Evolutionary conservation across 148 eudicot species (phyloP).

Genomic region (Persicaria maculosa): DNA sequence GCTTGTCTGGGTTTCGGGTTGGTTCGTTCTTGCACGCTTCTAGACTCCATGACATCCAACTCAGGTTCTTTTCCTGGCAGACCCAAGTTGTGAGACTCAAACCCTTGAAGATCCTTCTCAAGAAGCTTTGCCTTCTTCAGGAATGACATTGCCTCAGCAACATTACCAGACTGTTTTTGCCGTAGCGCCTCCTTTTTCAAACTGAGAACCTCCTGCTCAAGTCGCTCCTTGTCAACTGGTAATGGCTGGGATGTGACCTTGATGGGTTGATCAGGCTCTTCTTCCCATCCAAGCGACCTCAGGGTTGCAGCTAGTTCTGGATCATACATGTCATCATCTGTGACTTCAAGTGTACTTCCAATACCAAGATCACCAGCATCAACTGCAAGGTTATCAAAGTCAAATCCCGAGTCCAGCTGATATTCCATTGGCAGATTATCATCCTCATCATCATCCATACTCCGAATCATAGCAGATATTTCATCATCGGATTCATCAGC

Average conservation of each 20-base stretch:
- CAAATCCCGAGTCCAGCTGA: slow-evolving; percentile 32
- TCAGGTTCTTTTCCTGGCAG: slow-evolving; percentile 15
- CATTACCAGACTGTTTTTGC: slow-evolving; percentile 66
- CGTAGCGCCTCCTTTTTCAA: slow-evolving; percentile 68
- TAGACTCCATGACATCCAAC: slow-evolving; percentile 10
- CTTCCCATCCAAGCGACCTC: slow-evolving; percentile 79
- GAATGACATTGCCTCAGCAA: slow-evolving; percentile 52
- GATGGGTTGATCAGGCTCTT: slow-evolving; percentile 32
- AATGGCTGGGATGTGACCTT: slow-evolving; percentile 15
- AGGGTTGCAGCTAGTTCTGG: slow-evolving; percentile 80
- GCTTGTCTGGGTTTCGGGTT: slow-evolving; percentile 25
- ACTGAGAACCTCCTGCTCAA: slow-evolving; percentile 43
- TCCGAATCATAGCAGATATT: slow-evolving; percentile 58
- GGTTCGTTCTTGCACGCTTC: slow-evolving; percentile 12
- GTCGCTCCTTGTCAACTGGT: slow-evolving; percentile 27
- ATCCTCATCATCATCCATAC: slow-evolving; percentile 50
- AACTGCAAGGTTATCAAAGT: slow-evolving; percentile 32
- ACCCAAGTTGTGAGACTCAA: slow-evolving; percentile 10
- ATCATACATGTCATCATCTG: slow-evolving; percentile 77
- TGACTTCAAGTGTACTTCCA: slow-evolving; percentile 59
- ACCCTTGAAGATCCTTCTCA: slow-evolving; percentile 51
- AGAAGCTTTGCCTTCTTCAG: slow-evolving; percentile 68
- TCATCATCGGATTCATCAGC: slow-evolving; percentile 90
- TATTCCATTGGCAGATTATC: slow-evolving; percentile 30
- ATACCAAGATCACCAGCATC: slow-evolving; percentile 41